Evolutionary conservation across 352 stramenopile species (phyloP), one percentile per base, ranked within the genome.

Genomic region (Lagenidium sp.): DNA sequence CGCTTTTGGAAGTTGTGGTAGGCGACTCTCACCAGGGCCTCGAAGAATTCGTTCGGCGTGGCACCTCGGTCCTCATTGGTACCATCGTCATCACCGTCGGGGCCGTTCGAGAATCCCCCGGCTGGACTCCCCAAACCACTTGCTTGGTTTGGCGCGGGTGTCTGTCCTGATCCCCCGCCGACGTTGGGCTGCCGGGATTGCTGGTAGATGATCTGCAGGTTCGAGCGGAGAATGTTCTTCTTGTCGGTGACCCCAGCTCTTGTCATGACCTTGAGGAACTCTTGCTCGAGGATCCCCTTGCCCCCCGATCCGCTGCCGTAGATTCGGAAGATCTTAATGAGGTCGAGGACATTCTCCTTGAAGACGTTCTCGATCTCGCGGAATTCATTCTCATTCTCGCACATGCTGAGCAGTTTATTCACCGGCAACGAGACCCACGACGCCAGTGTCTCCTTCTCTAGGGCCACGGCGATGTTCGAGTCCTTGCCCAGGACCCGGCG

Each of bases 181-280:
- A n/a, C n/a, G n/a, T n/a, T n/a, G n/a, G n/a, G n/a, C 26, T 62
- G 53, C 2, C 53, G 30, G 1, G 53, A 36, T 60, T 86, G 74
- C 31, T 87, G 78, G 42, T 86, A 85, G n/a, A 87, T 81, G 4
- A 76, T 6, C 44, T 87, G 74, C 3, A 90, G 49, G 34, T 84
- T 61, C 1, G 71, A 82, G n/a, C 74, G 44, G 22, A 85, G 44
- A 24, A 90, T 90, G 38, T 85, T 82, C 29, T 87, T 87, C 61
- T 85, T 86, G 52, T 87, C 73, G 6, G 75, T 85, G 34, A 87
- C 60, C 6, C 78, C 72, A 0, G 69, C 68, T 36, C 84, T 76
- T 0, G 74, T 85, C 69, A 90, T 87, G 19, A 90, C 59, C 48
- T 90, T 87, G 23, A 86, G 66, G 38, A 90, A 90, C 19, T 90